These are phyloP conservation scores for Leccinum obscurum DNA, from an alignment of 768 basidiomycete species.

Conservation along the genomic window DNA sequence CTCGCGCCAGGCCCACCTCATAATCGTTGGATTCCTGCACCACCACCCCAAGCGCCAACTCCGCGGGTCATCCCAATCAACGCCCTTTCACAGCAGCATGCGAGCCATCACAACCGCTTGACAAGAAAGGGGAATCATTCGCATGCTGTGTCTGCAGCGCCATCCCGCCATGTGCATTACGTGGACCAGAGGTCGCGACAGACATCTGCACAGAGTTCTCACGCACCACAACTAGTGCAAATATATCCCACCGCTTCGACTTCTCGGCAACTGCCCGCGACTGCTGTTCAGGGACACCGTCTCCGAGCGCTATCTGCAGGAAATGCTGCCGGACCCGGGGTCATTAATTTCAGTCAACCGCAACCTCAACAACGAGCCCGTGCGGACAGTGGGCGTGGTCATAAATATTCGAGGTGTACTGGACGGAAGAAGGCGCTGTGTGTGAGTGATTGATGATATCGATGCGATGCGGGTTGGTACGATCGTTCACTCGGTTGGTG, in stretches of 20 bases:
- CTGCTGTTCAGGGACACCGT: conserved; percentile 15
- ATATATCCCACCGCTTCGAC: conserved; percentile 4
- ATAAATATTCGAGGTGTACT: conserved; percentile 50
- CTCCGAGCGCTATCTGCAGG: conserved; percentile 25
- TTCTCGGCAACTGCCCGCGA: neutral
- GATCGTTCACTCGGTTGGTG: conserved; percentile 1
- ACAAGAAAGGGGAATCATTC: conserved; percentile 6
- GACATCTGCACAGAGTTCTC: conserved; percentile 9
- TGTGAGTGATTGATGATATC: conserved; percentile 23
- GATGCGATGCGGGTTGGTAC: no score
- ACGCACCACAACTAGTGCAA: neutral
- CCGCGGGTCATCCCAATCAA: conserved; percentile 4
- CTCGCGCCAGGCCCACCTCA: neutral
- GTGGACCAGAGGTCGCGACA: conserved; percentile 18
- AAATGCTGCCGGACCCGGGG: conserved; percentile 1
- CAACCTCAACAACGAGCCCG: conserved; percentile 6
- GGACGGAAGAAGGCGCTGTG: conserved; percentile 54
- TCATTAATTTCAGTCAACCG: conserved; percentile 5
- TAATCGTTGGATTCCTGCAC: neutral
- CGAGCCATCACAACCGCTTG: conserved; percentile 2
- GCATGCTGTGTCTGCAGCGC: conserved; percentile 14
- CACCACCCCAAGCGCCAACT: conserved; percentile 5
- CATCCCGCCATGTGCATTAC: conserved; percentile 30
- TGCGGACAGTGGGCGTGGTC: conserved; percentile 17
- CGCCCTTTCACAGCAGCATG: conserved; percentile 8